phyloP scores from a whole-genome alignment of 768 basidiomycete genomes.

The Suillus decipiens region DNA sequence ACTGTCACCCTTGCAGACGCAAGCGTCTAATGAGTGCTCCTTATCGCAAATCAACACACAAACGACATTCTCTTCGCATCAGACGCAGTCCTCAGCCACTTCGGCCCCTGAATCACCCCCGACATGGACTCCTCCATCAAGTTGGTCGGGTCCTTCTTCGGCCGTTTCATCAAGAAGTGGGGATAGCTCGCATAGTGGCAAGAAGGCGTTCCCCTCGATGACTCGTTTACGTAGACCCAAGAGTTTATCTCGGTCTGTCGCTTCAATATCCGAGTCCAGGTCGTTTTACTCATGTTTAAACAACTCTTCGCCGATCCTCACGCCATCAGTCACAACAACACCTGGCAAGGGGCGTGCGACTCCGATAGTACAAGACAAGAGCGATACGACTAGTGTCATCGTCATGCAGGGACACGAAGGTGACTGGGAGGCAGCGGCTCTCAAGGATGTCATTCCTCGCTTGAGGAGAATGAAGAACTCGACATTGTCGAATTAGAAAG shows the following conservation, averaged over 20 bases:
- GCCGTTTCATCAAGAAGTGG: constrained; percentile 6
- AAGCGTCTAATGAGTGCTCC: background rate
- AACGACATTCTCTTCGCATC: background rate
- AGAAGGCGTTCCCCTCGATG: background rate
- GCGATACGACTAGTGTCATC: constrained; percentile 1
- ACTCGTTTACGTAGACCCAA: constrained; percentile 11
- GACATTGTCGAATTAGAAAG: background rate
- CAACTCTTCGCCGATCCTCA: constrained; percentile 11
- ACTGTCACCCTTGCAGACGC: background rate
- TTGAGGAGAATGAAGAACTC: constrained; percentile 26
- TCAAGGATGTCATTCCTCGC: constrained; percentile 33
- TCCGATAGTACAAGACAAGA: too few relatives aligned
- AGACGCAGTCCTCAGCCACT: background rate
- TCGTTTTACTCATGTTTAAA: background rate
- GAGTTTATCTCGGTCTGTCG: background rate
- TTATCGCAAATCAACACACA: background rate
- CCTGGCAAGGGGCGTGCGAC: background rate
- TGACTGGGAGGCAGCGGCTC: constrained; percentile 24
- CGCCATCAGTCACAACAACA: background rate
- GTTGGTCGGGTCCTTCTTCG: constrained; percentile 26
- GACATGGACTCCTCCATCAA: constrained; percentile 26
- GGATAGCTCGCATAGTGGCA: background rate
- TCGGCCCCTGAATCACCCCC: background rate
- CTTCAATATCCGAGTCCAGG: background rate
- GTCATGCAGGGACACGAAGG: constrained; percentile 20